Percentiles rank a stretch among this genome's conserved stretches.
phyloP scores from a whole-genome alignment of 345 rosid species.

The Populus pruinosa region DNA sequence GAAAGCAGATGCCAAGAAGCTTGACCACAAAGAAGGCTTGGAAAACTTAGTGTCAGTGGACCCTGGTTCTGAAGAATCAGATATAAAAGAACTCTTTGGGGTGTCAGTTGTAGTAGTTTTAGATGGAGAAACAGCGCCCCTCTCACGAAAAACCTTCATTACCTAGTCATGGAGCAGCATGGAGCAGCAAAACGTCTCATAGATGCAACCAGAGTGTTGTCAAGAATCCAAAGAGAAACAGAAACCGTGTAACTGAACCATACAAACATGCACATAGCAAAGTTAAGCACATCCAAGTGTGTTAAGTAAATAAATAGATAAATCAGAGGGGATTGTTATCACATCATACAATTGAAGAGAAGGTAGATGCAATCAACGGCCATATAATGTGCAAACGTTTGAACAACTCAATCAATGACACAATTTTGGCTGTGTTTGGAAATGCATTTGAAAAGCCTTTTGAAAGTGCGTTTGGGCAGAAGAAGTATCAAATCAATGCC shows the following conservation, averaged over 20 bases:
- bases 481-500: no score
- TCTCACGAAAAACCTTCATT: conserved; percentile 62
- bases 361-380: neutral
- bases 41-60: conserved; percentile 37
- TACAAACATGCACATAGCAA: neutral
- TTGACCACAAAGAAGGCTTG: conserved; percentile 54
- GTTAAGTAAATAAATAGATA: no score
- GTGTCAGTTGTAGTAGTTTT: conserved; percentile 40
- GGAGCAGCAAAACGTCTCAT: conserved; percentile 7
- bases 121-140: conserved; percentile 38
- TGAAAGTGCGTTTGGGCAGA: no score
- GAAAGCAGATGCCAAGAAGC: conserved; percentile 60
- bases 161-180: conserved; percentile 18
- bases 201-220: conserved; percentile 1
- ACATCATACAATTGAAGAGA: no score
- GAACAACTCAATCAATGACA: no score
- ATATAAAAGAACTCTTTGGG: conserved; percentile 35
- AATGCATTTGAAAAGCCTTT: no score
- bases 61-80: conserved; percentile 51
- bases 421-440: no score
- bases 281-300: no score
- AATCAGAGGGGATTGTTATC: no score
- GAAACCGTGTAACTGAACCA: neutral
- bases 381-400: no score
- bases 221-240: neutral